phyloP scores from a whole-genome alignment of 257 asterid species.

The Solanum commersonii region DNA sequence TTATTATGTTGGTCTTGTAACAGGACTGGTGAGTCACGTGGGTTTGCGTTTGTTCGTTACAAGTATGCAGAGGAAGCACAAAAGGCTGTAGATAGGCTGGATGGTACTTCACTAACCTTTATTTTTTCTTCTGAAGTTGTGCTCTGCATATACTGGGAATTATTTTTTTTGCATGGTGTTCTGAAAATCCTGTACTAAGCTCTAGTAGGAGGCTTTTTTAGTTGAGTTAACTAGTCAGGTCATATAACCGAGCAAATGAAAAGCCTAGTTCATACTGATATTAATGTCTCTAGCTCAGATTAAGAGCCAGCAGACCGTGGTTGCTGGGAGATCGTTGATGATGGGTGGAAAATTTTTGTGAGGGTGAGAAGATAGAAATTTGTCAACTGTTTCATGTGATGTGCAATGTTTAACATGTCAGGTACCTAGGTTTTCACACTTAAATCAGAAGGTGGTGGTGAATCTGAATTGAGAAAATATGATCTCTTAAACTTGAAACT shows the following conservation, averaged over 20 bases:
- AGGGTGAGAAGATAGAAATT: background rate
- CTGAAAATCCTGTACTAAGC: background rate
- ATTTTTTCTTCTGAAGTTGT: background rate
- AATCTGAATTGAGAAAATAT: background rate
- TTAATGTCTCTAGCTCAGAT: background rate
- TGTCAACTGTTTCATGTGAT: background rate
- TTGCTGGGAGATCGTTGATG: background rate
- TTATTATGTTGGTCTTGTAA: background rate
- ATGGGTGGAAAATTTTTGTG: background rate
- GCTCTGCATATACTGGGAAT: background rate
- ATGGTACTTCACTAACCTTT: slow-evolving; percentile 34
- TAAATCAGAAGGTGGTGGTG: background rate
- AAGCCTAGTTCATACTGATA: background rate
- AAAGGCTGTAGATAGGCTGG: slow-evolving; percentile 92
- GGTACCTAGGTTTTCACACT: background rate
- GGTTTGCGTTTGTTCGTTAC: slow-evolving; percentile 92
- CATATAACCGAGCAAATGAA: background rate
- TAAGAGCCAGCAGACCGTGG: background rate
- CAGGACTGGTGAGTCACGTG: slow-evolving; percentile 98
- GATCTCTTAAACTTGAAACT: background rate
- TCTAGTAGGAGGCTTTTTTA: background rate
- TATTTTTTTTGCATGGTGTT: background rate
- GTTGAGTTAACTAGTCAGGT: background rate
- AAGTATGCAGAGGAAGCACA: slow-evolving; percentile 93
- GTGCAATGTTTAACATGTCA: background rate